Evolutionary conservation across 306 rosid species (phyloP), one percentile per base, ranked within the genome.

Genomic region (Vigna unguiculata): DNA sequence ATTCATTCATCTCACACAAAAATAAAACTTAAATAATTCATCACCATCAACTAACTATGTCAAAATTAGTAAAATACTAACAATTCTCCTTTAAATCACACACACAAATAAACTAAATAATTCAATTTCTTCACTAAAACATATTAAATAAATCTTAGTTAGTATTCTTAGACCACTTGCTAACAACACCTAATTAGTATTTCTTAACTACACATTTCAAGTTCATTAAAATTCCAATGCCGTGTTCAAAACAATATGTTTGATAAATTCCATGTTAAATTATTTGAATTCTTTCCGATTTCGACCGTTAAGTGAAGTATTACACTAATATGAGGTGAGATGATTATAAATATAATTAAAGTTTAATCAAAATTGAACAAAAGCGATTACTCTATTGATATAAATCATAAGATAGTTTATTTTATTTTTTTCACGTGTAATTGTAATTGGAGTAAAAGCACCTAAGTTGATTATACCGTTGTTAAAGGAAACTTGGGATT

Each of bases 401-500:
- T 32, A 32, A 32, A 32, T 32, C 36, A 32, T 32, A 32, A 32
- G 32, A 28, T 28, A 28, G 32, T 4, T 28, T 28, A n/a, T n/a
- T n/a, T n/a, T 24, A 24, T 32, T 6, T 32, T 32, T 32, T 32
- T 32, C 4, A 0, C 4, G 36, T 32, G 36, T 32, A 32, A 30
- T n/a, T 41, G 11, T 41, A 41, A 41, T 41, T 10, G 14, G 46
- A 10, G 61, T 72, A 30, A 74, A 80, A 75, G 52, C 73, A 69
- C 25, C 51, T 19, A 68, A 66, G 34, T 16, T 76, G 19, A 81
- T 69, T 72, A 32, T 45, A 40, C 78, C 28, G 45, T 40, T 76
- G 78, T 61, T 62, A 82, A 51, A 54, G 85, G 59, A 71, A 48
- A 15, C 53, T 43, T 20, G 74, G 25, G 69, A 52, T 20, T 62